These are phyloP conservation scores for Alloteropsis semialata DNA, from an alignment of 176 grass and related monocot species.

Conservation along the genomic window DNA sequence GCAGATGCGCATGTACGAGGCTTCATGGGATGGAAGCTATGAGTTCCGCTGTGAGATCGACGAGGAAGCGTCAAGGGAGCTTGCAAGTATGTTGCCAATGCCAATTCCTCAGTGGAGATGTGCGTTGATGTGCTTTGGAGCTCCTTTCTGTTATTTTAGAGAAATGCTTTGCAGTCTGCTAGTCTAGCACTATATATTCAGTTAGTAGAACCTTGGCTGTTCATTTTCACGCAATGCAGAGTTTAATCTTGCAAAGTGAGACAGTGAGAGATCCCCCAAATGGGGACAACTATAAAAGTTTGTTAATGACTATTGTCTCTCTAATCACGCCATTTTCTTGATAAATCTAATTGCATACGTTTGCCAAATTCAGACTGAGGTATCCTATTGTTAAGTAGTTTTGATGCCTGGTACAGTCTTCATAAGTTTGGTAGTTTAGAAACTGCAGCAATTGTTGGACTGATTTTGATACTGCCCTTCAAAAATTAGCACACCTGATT, in stretches of 20 bases:
- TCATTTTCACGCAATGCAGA: conserved; percentile 4
- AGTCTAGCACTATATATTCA: not conserved
- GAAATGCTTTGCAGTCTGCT: not conserved
- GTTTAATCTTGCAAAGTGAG: not conserved
- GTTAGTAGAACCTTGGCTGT: not conserved
- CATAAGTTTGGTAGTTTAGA: not conserved
- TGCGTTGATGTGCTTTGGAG: not conserved
- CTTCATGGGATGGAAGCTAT: conserved; percentile 63
- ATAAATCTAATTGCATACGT: not conserved
- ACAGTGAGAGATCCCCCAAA: too few species aligned
- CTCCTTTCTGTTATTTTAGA: not conserved
- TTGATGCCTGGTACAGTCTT: too few species aligned
- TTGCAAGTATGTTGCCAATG: conserved; percentile 78
- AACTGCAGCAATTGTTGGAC: not conserved
- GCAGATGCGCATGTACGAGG: conserved; percentile 74
- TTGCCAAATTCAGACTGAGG: not conserved
- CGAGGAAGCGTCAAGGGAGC: conserved; percentile 44
- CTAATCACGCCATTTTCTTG: not conserved
- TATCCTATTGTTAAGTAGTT: not conserved
- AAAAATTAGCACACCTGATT: conserved; percentile 13
- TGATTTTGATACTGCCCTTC: not conserved
- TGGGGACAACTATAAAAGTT: not conserved
- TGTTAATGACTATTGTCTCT: not conserved
- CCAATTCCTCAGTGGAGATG: too few species aligned
- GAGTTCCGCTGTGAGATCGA: conserved; percentile 76